Conservation (phyloP, 148 eudicot species). For the Arbutus unedo region DNA sequence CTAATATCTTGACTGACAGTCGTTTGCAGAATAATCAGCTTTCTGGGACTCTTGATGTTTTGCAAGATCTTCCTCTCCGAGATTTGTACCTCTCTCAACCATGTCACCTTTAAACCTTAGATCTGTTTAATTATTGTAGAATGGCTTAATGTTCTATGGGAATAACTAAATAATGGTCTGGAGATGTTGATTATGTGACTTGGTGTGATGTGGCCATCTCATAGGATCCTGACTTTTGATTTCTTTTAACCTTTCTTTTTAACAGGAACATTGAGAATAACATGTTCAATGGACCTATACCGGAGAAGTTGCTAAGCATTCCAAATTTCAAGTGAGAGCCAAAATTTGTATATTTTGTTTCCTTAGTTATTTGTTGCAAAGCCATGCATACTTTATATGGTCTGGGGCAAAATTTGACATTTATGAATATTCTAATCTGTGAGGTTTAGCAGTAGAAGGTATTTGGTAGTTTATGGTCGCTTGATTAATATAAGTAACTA, state of each 20-base stretch:
- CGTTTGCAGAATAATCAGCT: slow-evolving; percentile 91
- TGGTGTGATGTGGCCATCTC: slow-evolving; percentile 2
- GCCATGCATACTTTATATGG: not conserved
- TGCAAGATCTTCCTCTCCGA: slow-evolving; percentile 72
- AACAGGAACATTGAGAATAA: slow-evolving; percentile 75
- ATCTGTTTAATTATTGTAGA: slow-evolving; percentile 1
- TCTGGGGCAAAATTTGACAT: slow-evolving; percentile 1
- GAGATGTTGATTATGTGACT: not conserved
- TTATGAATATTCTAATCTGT: not conserved
- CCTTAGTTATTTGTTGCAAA: slow-evolving; percentile 5
- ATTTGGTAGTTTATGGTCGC: not conserved
- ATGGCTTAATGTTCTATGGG: not conserved
- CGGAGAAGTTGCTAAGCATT: slow-evolving; percentile 60
- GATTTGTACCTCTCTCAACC: slow-evolving; percentile 65
- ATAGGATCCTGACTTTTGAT: not conserved
- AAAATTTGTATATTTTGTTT: not conserved
- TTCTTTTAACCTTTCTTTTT: slow-evolving; percentile 11
- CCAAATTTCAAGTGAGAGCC: slow-evolving; percentile 69
- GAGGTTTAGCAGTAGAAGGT: not conserved
- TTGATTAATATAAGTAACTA: not conserved
- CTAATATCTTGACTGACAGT: slow-evolving; percentile 44
- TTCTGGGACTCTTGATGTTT: slow-evolving; percentile 82
- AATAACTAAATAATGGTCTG: not conserved
- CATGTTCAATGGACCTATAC: slow-evolving; percentile 75
- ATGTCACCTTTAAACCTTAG: slow-evolving; percentile 10